phyloP scores from a whole-genome alignment of 2,329 filamentous ascomycete genomes.

The Fusarium tanahbumbuense region DNA sequence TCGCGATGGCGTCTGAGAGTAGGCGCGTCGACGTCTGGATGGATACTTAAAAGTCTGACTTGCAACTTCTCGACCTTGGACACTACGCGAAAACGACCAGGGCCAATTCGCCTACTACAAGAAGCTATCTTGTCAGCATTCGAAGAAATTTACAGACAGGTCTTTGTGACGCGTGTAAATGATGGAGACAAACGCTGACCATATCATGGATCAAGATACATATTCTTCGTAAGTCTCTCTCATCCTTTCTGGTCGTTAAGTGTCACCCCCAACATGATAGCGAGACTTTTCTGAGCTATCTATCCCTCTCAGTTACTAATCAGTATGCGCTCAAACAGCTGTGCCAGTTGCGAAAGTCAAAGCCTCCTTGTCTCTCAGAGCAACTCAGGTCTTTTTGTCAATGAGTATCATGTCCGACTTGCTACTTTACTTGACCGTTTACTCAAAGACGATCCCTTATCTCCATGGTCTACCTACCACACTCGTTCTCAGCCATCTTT shows the following conservation, averaged over 20 bases:
- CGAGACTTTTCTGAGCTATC: neutral
- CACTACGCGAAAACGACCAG: neutral
- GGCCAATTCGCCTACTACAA: neutral
- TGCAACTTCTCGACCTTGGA: neutral
- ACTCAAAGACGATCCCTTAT: conserved; percentile 4
- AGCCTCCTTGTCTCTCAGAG: neutral
- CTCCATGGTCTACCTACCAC: neutral
- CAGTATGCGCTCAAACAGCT: neutral
- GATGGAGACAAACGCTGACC: neutral
- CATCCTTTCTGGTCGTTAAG: neutral
- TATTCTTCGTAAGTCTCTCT: neutral
- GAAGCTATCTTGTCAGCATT: neutral
- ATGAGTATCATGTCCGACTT: neutral
- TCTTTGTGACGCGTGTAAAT: neutral
- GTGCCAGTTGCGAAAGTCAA: neutral
- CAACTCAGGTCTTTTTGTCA: neutral
- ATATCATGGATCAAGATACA: neutral
- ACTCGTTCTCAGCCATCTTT: neutral
- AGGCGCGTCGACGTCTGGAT: neutral
- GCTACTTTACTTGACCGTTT: neutral
- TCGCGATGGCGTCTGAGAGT: neutral
- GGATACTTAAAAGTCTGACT: neutral
- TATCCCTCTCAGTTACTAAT: neutral
- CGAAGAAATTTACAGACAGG: neutral
- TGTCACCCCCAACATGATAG: neutral